Conservation (phyloP, 2,329 filamentous ascomycete genomes). For the Calonectria pseudoturangicola region DNA sequence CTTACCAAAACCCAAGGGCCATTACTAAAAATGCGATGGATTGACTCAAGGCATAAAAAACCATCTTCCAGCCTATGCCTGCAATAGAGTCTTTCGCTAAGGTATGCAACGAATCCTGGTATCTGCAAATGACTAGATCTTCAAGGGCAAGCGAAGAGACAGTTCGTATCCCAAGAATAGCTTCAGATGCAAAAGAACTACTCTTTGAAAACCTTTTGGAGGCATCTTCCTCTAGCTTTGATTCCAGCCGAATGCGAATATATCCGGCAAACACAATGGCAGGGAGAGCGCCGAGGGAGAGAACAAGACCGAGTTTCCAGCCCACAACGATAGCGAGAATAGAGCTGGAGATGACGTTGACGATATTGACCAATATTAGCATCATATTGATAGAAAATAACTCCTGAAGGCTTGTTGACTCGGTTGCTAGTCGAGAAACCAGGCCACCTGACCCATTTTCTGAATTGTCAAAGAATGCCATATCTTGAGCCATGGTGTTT, state of each 20-base stretch:
- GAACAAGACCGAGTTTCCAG: constrained; percentile 71
- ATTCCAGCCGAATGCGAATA: constrained; percentile 68
- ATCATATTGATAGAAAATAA: constrained; percentile 69
- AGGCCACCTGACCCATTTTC: constrained; percentile 62
- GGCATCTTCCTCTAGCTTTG: constrained; percentile 66
- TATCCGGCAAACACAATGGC: constrained; percentile 67
- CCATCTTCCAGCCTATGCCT: constrained; percentile 62
- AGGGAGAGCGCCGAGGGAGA: constrained; percentile 67
- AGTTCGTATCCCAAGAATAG: constrained; percentile 69
- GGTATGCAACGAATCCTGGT: constrained; percentile 56
- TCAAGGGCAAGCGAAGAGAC: constrained; percentile 70
- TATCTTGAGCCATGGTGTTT: constrained; percentile 73
- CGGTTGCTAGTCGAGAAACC: constrained; percentile 60
- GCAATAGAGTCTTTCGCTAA: constrained; percentile 56
- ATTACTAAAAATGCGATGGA: constrained; percentile 62
- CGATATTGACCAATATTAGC: constrained; percentile 66
- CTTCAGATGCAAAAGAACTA: constrained; percentile 69
- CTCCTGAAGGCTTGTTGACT: constrained; percentile 69
- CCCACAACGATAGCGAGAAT: constrained; percentile 67
- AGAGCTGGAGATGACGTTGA: constrained; percentile 67
- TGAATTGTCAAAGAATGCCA: constrained; percentile 66
- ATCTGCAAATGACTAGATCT: constrained; percentile 61
- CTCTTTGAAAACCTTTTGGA: constrained; percentile 66
- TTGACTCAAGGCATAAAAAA: constrained; percentile 64
- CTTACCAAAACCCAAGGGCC: constrained; percentile 63